Conservation (phyloP, 306 rosid species). For the Canavalia ensiformis region DNA sequence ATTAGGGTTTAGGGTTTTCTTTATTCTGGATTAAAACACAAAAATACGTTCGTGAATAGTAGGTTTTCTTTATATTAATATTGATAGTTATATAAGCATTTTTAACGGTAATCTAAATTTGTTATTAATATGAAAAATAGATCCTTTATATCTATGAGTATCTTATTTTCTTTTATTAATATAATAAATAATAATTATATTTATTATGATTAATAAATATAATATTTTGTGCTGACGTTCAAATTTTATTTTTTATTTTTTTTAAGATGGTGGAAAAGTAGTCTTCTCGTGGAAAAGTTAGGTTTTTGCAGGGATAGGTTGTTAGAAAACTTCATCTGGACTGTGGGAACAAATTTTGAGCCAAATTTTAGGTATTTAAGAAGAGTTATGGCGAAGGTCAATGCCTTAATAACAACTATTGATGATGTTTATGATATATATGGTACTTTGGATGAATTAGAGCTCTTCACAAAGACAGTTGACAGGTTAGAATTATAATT, state of each 20-base stretch:
- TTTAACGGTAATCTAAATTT: no score
- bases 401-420: background rate
- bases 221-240: background rate
- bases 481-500: background rate
- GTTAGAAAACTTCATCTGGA: background rate
- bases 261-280: background rate
- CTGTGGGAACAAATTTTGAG: background rate
- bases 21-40: no score
- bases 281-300: background rate
- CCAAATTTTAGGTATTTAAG: background rate
- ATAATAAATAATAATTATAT: no score
- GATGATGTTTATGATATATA: background rate
- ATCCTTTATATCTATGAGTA: no score
- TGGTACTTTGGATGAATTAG: background rate
- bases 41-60: no score
- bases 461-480: background rate
- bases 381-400: background rate
- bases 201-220: no score
- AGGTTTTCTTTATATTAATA: no score
- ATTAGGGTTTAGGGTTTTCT: no score
- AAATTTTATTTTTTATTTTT: no score
- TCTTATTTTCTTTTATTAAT: no score
- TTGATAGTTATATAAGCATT: no score
- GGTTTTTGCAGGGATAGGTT: background rate
- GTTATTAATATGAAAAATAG: no score